These are phyloP conservation scores for Arthromyces matolae DNA, from an alignment of 768 basidiomycete genomes.

Conservation along the genomic window DNA sequence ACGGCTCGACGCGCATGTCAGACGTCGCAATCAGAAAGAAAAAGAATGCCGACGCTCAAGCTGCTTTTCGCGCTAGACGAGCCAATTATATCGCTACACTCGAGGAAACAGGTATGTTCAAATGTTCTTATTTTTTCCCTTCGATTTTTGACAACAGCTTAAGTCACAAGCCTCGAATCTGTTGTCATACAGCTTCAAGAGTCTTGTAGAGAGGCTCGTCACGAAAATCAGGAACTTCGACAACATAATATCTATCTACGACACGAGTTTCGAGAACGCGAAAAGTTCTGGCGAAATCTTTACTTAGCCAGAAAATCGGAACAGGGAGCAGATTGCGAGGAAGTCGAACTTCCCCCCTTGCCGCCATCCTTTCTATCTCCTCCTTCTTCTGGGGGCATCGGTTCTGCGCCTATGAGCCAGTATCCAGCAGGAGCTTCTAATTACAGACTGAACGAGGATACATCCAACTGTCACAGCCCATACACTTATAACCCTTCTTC, in stretches of 20 bases:
- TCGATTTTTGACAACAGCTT: slow-evolving; percentile 21
- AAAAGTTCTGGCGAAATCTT: slow-evolving; percentile 68
- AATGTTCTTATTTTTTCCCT: slow-evolving; percentile 12
- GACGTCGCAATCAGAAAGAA: slow-evolving; percentile 77
- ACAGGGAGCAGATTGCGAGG: slow-evolving; percentile 48
- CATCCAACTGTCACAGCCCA: slow-evolving; percentile 38
- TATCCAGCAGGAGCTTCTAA: slow-evolving; percentile 35
- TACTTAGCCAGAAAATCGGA: slow-evolving; percentile 62
- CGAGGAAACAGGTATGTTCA: slow-evolving; percentile 64
- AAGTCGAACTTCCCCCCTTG: slow-evolving; percentile 49
- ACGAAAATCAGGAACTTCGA: slow-evolving; percentile 57
- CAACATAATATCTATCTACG: slow-evolving; percentile 64
- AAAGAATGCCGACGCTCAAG: slow-evolving; percentile 89
- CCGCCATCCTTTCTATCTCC: slow-evolving; percentile 42
- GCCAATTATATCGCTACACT: slow-evolving; percentile 86
- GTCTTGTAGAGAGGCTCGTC: slow-evolving; percentile 64
- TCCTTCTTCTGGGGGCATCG: slow-evolving; percentile 26
- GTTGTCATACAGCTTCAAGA: slow-evolving; percentile 83
- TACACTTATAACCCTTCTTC: slow-evolving; percentile 50
- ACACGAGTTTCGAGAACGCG: slow-evolving; percentile 65
- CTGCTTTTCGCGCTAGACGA: slow-evolving; percentile 75
- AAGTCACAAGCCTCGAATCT: slow-evolving; percentile 77
- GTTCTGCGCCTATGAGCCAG: slow-evolving; percentile 30
- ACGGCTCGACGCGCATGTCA: slow-evolving; percentile 44
- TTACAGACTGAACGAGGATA: slow-evolving; percentile 49